Percentiles rank a stretch among this genome's conserved stretches.
Conservation (phyloP, 2,329 filamentous ascomycete species). For the Alternaria sp. region DNA sequence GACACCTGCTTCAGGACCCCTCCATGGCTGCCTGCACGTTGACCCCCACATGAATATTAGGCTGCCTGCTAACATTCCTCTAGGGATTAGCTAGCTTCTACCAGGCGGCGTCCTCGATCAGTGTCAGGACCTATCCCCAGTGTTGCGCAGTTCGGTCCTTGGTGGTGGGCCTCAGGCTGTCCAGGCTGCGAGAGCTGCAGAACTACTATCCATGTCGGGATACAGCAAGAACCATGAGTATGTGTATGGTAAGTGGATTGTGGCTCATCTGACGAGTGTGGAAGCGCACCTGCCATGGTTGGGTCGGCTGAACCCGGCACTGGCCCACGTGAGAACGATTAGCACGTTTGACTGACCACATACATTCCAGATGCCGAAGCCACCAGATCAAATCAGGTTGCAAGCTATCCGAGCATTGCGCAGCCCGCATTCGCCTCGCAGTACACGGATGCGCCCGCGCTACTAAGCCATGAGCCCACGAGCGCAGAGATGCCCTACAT, state of each 20-base stretch:
- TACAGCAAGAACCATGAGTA: conserved; percentile 79
- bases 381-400: conserved; percentile 65
- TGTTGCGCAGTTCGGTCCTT: conserved; percentile 42
- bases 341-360: conserved; percentile 54
- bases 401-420: conserved; percentile 56
- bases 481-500: conserved; percentile 54
- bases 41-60: conserved; percentile 23
- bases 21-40: conserved; percentile 38
- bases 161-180: conserved; percentile 60
- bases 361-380: conserved; percentile 63
- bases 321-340: conserved; percentile 46
- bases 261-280: conserved; percentile 50
- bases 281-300: conserved; percentile 44
- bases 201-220: conserved; percentile 77
- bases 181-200: conserved; percentile 40
- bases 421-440: conserved; percentile 58
- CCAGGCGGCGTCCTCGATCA: conserved; percentile 35
- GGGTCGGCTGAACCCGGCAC: conserved; percentile 44
- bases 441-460: conserved; percentile 57
- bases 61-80: conserved; percentile 38
- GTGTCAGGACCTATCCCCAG: conserved; percentile 32
- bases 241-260: conserved; percentile 75
- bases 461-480: conserved; percentile 56
- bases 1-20: conserved; percentile 20
- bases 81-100: conserved; percentile 41